Percentiles rank a stretch among this genome's conserved stretches.
phyloP scores from a whole-genome alignment of 441 rosid genomes.

The Mallotus repandus region DNA sequence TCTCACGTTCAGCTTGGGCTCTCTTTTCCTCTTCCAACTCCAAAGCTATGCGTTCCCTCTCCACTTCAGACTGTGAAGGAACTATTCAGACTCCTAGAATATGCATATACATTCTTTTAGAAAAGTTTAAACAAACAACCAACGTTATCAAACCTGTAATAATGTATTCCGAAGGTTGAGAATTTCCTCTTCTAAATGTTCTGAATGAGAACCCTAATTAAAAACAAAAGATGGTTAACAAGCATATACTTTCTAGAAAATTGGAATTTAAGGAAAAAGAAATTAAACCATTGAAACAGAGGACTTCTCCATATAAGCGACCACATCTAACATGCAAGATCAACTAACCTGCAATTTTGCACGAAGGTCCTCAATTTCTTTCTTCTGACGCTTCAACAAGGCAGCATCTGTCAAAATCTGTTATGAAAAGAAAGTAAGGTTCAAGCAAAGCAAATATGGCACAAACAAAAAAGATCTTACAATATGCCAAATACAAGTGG shows the following conservation, averaged over 20 bases:
- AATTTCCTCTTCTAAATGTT: constrained; percentile 83
- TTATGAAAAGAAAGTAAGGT: constrained; percentile 24
- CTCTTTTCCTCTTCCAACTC: constrained; percentile 98
- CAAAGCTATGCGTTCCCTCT: constrained; percentile 88
- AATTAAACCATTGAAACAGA: constrained; percentile 1
- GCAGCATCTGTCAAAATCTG: constrained; percentile 97
- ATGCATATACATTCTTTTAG: constrained; percentile 9
- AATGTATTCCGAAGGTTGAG: constrained; percentile 87
- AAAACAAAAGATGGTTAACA: constrained; percentile 1
- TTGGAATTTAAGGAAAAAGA: constrained; percentile 5
- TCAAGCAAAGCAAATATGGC: neutral
- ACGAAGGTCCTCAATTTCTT: constrained; percentile 96
- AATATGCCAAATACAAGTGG: neutral
- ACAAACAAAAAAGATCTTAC: neutral
- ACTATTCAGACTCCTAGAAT: constrained; percentile 22
- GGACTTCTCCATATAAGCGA: neutral
- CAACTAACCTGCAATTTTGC: constrained; percentile 72
- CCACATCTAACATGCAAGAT: neutral
- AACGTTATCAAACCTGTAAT: constrained; percentile 58
- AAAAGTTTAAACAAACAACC: constrained; percentile 21
- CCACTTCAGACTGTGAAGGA: constrained; percentile 73
- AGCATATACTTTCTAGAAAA: neutral
- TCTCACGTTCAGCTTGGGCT: constrained; percentile 92
- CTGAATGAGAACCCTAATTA: constrained; percentile 83
- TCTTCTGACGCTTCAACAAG: constrained; percentile 93